Conservation (phyloP, 306 rosid genomes). For the Fagus sylvatica region DNA sequence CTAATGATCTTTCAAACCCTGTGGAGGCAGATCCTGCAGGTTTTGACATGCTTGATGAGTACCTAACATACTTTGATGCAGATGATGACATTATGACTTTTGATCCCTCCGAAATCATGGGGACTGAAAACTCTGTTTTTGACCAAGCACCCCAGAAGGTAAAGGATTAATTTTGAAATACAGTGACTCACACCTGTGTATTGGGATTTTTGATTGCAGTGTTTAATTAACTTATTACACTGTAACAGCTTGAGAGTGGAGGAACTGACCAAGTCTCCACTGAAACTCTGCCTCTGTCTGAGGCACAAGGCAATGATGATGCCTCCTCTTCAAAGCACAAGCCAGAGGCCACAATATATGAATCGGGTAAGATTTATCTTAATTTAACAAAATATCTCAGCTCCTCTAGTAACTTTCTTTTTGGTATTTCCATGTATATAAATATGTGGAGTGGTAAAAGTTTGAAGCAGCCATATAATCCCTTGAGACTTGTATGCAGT, state of each 20-base stretch:
- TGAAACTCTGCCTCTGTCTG: constrained; percentile 33
- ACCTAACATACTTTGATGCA: constrained; percentile 50
- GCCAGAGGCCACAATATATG: constrained; percentile 31
- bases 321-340: constrained; percentile 49
- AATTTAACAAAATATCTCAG: not conserved
- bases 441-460: constrained; percentile 4
- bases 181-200: not conserved
- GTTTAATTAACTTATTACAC: constrained; percentile 9
- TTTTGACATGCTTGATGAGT: constrained; percentile 60
- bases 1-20: constrained; percentile 60
- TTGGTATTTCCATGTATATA: not conserved
- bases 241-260: constrained; percentile 50
- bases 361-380: constrained; percentile 45
- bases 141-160: constrained; percentile 56
- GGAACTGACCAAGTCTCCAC: constrained; percentile 29
- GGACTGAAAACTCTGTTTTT: constrained; percentile 35
- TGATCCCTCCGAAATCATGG: constrained; percentile 47
- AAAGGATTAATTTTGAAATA: constrained; percentile 6
- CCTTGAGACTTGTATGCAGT: not conserved
- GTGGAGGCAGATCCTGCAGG: constrained; percentile 38
- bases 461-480: constrained; percentile 2
- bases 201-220: constrained; percentile 7
- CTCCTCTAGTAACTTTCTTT: constrained; percentile 2
- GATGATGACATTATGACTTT: constrained; percentile 55
- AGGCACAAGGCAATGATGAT: constrained; percentile 34